phyloP scores from a whole-genome alignment of 192 early-diverging fungal genomes.

The Spizellomyces punctatus region DNA sequence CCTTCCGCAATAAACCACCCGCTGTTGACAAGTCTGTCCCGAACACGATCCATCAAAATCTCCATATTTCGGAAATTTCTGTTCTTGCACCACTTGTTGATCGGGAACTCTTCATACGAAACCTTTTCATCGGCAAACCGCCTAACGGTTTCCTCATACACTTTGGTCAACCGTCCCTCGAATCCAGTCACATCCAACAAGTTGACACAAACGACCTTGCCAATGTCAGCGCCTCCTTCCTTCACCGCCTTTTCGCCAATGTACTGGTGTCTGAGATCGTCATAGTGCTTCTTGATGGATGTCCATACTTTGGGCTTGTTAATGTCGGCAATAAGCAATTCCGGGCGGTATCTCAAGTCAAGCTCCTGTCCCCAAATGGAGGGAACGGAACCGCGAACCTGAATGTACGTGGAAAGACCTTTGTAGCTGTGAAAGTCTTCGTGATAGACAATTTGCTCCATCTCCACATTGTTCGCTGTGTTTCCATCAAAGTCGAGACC shows the following conservation, averaged over 20 bases:
- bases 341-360: conserved; percentile 49
- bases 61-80: conserved; percentile 56
- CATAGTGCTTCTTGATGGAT: conserved; percentile 47
- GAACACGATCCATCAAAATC: conserved; percentile 50
- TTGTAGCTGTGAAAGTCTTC: conserved; percentile 46
- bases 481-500: conserved; percentile 57
- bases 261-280: conserved; percentile 51
- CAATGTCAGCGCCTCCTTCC: conserved; percentile 31
- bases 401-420: conserved; percentile 46
- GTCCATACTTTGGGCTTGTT: conserved; percentile 44
- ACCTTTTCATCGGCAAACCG: conserved; percentile 45
- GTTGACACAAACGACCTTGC: conserved; percentile 56
- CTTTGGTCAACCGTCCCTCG: conserved; percentile 47
- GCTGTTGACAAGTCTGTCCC: conserved; percentile 43
- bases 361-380: conserved; percentile 56
- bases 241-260: conserved; percentile 41
- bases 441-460: conserved; percentile 63
- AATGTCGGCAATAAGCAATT: conserved; percentile 44
- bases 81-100: conserved; percentile 60
- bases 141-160: conserved; percentile 46
- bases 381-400: conserved; percentile 57
- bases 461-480: conserved; percentile 59
- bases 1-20: conserved; percentile 54
- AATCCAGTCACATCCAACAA: conserved; percentile 53
- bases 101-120: conserved; percentile 54